phyloP scores from a whole-genome alignment of 495 filamentous ascomycete species.

The Penicillium arizonense region DNA sequence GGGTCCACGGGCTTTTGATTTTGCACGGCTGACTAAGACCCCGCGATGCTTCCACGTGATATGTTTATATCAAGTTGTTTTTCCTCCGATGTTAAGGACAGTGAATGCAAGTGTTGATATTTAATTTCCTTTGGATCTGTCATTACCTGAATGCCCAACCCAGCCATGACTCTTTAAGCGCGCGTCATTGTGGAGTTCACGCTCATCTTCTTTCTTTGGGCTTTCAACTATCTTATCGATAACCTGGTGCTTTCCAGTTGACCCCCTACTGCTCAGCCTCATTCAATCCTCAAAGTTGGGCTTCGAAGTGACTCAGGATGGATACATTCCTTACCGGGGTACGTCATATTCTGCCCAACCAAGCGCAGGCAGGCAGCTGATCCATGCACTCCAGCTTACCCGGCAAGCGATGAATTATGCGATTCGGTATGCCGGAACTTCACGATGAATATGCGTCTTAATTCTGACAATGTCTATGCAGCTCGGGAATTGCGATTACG shows the following conservation, averaged over 20 bases:
- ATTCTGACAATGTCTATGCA: slow-evolving; percentile 20
- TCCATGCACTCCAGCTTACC: slow-evolving; percentile 50
- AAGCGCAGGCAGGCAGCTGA: neutral
- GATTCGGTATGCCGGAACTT: slow-evolving; percentile 52
- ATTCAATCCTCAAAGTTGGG: neutral
- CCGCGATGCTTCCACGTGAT: slow-evolving; percentile 26
- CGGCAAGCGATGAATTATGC: slow-evolving; percentile 91
- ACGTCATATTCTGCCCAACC: slow-evolving; percentile 14
- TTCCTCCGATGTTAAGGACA: neutral
- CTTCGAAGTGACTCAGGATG: slow-evolving; percentile 51
- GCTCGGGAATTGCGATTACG: slow-evolving; percentile 87
- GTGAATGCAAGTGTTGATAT: neutral
- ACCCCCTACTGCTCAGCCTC: slow-evolving; percentile 14
- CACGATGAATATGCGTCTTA: neutral
- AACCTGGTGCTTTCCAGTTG: slow-evolving; percentile 12
- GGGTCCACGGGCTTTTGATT: slow-evolving; percentile 23
- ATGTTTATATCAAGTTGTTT: neutral
- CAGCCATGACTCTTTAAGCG: neutral
- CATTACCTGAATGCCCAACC: neutral
- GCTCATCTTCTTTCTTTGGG: neutral
- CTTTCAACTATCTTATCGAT: slow-evolving; percentile 34
- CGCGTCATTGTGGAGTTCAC: neutral
- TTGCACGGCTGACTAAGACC: slow-evolving; percentile 41
- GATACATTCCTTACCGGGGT: slow-evolving; percentile 73
- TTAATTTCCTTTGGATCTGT: neutral